Percentiles rank a stretch among this genome's conserved stretches.
Evolutionary conservation across 495 filamentous ascomycete species (phyloP).

Genomic region (Annulohypoxylon nitens): DNA sequence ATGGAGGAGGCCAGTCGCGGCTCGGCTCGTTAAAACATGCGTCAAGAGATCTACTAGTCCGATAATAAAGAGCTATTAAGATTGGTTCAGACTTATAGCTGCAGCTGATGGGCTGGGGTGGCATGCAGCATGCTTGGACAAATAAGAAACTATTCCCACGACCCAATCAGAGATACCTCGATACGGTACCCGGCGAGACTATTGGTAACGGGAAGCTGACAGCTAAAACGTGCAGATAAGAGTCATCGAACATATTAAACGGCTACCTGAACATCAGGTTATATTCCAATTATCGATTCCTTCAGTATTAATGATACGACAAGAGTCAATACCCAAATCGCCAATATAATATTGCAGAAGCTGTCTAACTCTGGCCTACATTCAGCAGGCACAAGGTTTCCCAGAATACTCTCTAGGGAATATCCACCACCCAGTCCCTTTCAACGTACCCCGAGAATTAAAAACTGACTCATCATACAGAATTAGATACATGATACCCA

Average conservation of each 20-base stretch:
- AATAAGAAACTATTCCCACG: neutral
- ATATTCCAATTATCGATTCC: neutral
- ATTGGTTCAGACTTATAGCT: neutral
- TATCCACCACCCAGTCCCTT: neutral
- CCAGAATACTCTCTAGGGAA: neutral
- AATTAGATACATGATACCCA: no score
- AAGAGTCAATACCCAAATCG: neutral
- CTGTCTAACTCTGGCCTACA: neutral
- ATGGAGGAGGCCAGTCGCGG: neutral
- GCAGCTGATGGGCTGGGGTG: neutral
- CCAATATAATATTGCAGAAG: neutral
- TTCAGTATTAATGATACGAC: neutral
- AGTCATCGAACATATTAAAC: neutral
- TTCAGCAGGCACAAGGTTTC: neutral
- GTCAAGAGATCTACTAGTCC: constrained; percentile 6
- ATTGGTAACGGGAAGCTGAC: neutral
- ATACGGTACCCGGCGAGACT: neutral
- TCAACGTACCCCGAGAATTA: no score
- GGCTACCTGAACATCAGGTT: neutral
- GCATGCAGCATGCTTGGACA: constrained; percentile 1
- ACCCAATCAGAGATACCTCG: constrained; percentile 6
- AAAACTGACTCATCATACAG: no score
- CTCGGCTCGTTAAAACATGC: constrained; percentile 1
- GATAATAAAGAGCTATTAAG: neutral
- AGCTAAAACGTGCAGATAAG: constrained; percentile 1